Evolutionary conservation across 2,329 filamentous ascomycete species (phyloP), one percentile per base, ranked within the genome.

Genomic region (Huntiella savannae): DNA sequence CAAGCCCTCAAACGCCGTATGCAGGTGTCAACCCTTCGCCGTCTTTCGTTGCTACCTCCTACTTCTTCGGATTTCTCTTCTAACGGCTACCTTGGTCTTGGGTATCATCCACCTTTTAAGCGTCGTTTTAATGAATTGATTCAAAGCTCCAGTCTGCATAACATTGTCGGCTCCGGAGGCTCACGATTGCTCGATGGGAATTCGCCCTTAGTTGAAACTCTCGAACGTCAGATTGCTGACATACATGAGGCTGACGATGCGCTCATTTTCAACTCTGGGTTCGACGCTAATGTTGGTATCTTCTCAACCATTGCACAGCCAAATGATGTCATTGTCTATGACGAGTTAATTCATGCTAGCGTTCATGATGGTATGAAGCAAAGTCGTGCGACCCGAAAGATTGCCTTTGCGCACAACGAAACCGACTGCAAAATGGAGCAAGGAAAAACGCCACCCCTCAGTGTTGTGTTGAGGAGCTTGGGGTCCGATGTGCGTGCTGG

Each of bases 31-130:
- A 28, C 22, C 22, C 6, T 28, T 28, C 22, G 22, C 22, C 22
- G 22, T 28, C 22, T 28, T 28, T 28, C 22, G 2, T 28, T 28
- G 22, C 22, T 28, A 28, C 22, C 22, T 10, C 22, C 22, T 28
- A 28, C 22, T 28, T 28, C 22, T 28, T 28, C 22, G 3, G 84
- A 92, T 61, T 82, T 92, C 55, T 78, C 79, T 16, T 87, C 83
- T 56, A 79, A 86, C 58, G 74, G 73, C 47, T 81, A 91, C 57
- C 83, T 93, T 49, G 85, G 86, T 42, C 78, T 87, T 4, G 77
- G 82, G 1, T 58, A 56, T 2, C 57, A 63, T 33, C 55, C 60
- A 0, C 57, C 56, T 11, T 46, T 73, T 5, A 78, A 81, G 60
- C n/a, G 40, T n/a, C 37, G 43, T 6, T 49, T 39, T n/a, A 16